Evolutionary conservation across 176 grass and related monocot genomes (phyloP).

Genomic region (Pontederia crassipes): DNA sequence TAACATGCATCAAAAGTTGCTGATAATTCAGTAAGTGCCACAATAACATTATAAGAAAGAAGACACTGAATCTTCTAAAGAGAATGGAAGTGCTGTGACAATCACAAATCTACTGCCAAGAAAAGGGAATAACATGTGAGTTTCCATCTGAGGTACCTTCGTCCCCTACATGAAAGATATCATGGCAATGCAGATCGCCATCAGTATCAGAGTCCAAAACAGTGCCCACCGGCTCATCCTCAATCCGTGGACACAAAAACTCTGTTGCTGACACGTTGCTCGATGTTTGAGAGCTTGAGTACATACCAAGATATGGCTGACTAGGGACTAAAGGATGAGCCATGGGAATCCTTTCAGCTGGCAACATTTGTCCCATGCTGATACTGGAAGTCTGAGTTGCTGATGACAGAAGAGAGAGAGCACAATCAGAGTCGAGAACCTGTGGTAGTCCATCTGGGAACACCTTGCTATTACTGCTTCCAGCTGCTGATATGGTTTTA

Average conservation of each 20-base stretch:
- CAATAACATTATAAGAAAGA: too few species aligned
- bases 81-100: too few species aligned
- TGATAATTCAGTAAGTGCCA: too few species aligned
- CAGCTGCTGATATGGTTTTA: neutral
- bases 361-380: constrained; percentile 11
- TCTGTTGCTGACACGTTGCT: neutral
- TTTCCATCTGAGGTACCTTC: constrained; percentile 16
- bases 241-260: neutral
- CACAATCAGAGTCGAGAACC: constrained; percentile 49
- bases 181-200: constrained; percentile 5
- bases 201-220: neutral
- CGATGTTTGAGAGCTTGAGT: neutral
- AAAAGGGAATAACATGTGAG: constrained; percentile 33
- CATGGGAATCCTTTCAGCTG: constrained; percentile 5
- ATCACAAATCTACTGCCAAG: constrained; percentile 37
- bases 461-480: constrained; percentile 10
- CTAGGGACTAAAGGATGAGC: constrained; percentile 12
- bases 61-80: too few species aligned
- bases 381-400: constrained; percentile 21
- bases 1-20: too few species aligned
- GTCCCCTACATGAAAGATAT: constrained; percentile 16
- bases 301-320: neutral
- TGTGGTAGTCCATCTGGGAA: constrained; percentile 15
- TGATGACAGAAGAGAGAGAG: constrained; percentile 99
- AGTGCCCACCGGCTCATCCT: constrained; percentile 3